Base-by-base conservation (phyloP, 2,329 filamentous ascomycete species). In the Hymenoscyphus scutula region DNA sequence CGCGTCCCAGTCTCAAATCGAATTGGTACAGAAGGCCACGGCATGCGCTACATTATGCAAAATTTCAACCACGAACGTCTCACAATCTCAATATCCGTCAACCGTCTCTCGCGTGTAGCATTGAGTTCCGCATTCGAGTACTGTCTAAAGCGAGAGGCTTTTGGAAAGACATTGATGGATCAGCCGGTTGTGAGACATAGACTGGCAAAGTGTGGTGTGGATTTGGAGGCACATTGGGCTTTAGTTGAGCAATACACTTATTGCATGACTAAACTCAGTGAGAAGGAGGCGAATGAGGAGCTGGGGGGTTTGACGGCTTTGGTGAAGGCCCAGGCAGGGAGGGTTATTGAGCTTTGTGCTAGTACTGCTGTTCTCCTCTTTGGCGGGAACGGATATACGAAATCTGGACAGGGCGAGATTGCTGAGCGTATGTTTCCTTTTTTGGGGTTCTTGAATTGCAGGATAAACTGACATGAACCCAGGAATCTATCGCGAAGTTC, bases 11-110 rank as follows among this genome's bases (percentile, higher is more conserved):
- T 85, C 0, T 82, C 84, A 70, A 91, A 92, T 71, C 75, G 92
- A 7, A 84, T 92, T 62, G 89, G 89, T 2, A 68, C 79, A 23
- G 89, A 92, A 73, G 89, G 88, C 11, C 77, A 83, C 70, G 89
- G 89, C 5, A 91, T 92, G 88, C 82, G 79, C 63, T 89, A 90
- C 71, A 84, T 89, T 70, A 90, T 90, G 87, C 88, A 84, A 60
- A 90, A 92, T 76, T 92, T 92, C 82, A 92, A 92, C 77, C 89
- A 92, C 74, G 89, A 92, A 74, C 83, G 89, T 0, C 78, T 92
- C 11, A 81, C 81, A 17, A 89, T 92, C 65, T 80, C 85, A 0
- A 83, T 91, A 15, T 82, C 83, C 0, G 82, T 83, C 0, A 89
- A 87, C 1, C 79, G 89, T 2, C 80, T 86, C 69, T 81, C 87